Percentiles rank a stretch among this genome's conserved stretches.
Evolutionary conservation across 306 rosid species (phyloP).

Genomic region (Hippophae tibetana): DNA sequence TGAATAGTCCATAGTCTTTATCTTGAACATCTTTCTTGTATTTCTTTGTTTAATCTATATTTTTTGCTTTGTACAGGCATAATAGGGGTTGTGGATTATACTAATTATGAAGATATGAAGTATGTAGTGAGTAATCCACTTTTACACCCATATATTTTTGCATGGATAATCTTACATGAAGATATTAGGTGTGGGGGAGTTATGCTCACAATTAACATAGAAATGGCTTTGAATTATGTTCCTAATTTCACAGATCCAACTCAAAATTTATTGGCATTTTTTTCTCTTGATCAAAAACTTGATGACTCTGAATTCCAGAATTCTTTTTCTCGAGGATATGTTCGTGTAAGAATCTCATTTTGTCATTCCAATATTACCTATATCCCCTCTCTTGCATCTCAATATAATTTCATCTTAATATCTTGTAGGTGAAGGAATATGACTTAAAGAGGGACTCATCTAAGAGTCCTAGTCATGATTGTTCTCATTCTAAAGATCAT

Average conservation of each 20-base stretch:
- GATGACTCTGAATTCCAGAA: constrained; percentile 95
- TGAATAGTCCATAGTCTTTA: too few relatives aligned
- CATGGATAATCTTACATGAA: too few relatives aligned
- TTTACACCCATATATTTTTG: too few relatives aligned
- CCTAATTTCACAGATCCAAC: too few relatives aligned
- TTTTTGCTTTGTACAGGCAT: constrained; percentile 47
- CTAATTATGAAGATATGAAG: constrained; percentile 92
- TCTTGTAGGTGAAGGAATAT: not conserved
- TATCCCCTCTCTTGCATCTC: not conserved
- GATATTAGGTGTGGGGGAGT: too few relatives aligned
- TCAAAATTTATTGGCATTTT: not conserved
- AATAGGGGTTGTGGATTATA: constrained; percentile 90
- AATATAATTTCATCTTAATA: constrained; percentile 3
- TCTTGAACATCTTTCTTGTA: too few relatives aligned
- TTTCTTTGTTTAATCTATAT: not conserved
- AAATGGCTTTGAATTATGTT: too few relatives aligned
- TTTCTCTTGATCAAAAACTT: constrained; percentile 71
- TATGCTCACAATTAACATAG: too few relatives aligned
- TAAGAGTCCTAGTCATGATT: too few relatives aligned
- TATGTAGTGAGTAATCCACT: constrained; percentile 64
- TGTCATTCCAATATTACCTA: not conserved
- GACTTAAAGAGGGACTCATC: too few relatives aligned
- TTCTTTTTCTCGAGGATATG: constrained; percentile 74
- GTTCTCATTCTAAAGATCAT: too few relatives aligned
- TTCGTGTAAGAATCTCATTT: constrained; percentile 49